phyloP scores from a whole-genome alignment of 1,139 yeast species.

The Protomyces arabidopsidicola region DNA sequence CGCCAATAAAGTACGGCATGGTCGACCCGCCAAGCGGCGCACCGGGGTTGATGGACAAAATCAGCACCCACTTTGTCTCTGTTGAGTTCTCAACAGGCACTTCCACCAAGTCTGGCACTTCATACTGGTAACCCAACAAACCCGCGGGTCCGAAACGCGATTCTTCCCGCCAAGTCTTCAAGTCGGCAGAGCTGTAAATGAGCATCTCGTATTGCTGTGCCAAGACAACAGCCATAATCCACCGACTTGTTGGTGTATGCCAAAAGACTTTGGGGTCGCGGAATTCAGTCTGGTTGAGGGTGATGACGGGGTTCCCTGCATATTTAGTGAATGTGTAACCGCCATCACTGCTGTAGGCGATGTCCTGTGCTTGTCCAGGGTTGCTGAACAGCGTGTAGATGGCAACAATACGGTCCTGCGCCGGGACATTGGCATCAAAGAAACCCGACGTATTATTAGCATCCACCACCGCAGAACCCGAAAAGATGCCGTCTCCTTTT shows the following conservation, averaged over 20 bases:
- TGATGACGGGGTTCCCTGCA: slow-evolving; percentile 40
- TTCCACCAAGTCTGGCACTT: slow-evolving; percentile 42
- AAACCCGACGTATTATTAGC: slow-evolving; percentile 42
- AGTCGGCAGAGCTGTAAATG: slow-evolving; percentile 39
- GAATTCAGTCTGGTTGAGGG: slow-evolving; percentile 39
- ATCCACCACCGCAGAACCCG: slow-evolving; percentile 43
- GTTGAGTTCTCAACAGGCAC: slow-evolving; percentile 36
- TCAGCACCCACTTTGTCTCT: slow-evolving; percentile 40
- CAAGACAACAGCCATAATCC: slow-evolving; percentile 43
- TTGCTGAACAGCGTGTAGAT: slow-evolving; percentile 38
- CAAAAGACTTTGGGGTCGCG: slow-evolving; percentile 46
- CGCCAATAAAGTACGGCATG: slow-evolving; percentile 44
- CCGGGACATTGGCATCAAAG: slow-evolving; percentile 37
- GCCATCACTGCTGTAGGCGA: slow-evolving; percentile 43
- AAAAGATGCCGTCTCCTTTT: slow-evolving; percentile 39
- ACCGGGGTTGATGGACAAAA: slow-evolving; percentile 43
- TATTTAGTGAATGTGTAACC: slow-evolving; percentile 41
- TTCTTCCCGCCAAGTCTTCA: slow-evolving; percentile 39
- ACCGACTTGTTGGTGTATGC: slow-evolving; percentile 39
- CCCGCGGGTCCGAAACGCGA: slow-evolving; percentile 41
- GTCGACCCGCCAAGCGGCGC: slow-evolving; percentile 43
- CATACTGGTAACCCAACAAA: slow-evolving; percentile 42
- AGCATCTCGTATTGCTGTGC: slow-evolving; percentile 40
- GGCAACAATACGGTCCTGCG: slow-evolving; percentile 38
- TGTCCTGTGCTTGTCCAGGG: slow-evolving; percentile 38